Conservation (phyloP, 2,329 filamentous ascomycete genomes). For the Ceratocystis harringtonii region DNA sequence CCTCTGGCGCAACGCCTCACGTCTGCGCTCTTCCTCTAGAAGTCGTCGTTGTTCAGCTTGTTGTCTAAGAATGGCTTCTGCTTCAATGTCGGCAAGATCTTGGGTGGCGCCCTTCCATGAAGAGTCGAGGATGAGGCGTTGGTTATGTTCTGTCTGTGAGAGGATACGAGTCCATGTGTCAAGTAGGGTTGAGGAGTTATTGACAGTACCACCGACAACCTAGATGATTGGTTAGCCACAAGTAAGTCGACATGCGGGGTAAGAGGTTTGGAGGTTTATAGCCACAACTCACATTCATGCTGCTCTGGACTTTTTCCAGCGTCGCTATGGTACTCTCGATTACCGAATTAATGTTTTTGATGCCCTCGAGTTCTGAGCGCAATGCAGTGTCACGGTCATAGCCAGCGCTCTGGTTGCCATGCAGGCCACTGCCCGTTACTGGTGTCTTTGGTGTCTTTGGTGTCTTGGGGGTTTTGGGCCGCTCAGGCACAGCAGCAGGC, state of each 20-base stretch:
- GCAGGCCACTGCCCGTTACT: slow-evolving; percentile 23
- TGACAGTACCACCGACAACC: slow-evolving; percentile 76
- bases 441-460: slow-evolving; percentile 35
- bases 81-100: slow-evolving; percentile 75
- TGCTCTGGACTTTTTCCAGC: slow-evolving; percentile 54
- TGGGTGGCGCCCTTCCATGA: slow-evolving; percentile 79
- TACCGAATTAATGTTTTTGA: slow-evolving; percentile 73
- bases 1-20: slow-evolving; percentile 51
- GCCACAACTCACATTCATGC: slow-evolving; percentile 50
- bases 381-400: slow-evolving; percentile 49
- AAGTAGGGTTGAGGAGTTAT: slow-evolving; percentile 73
- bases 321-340: slow-evolving; percentile 66
- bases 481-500: slow-evolving; percentile 24
- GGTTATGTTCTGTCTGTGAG: slow-evolving; percentile 94
- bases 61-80: slow-evolving; percentile 56
- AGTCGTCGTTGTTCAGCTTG: slow-evolving; percentile 64
- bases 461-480: slow-evolving; percentile 34
- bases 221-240: slow-evolving; percentile 22
- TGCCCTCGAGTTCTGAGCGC: slow-evolving; percentile 63
- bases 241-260: not conserved
- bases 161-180: slow-evolving; percentile 94
- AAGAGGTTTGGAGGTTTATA: not conserved
- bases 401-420: slow-evolving; percentile 25
- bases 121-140: slow-evolving; percentile 76
- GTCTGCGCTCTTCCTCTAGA: slow-evolving; percentile 62